These are phyloP conservation scores for Viridothelium virens DNA, from an alignment of 495 filamentous ascomycete species.

Conservation along the genomic window DNA sequence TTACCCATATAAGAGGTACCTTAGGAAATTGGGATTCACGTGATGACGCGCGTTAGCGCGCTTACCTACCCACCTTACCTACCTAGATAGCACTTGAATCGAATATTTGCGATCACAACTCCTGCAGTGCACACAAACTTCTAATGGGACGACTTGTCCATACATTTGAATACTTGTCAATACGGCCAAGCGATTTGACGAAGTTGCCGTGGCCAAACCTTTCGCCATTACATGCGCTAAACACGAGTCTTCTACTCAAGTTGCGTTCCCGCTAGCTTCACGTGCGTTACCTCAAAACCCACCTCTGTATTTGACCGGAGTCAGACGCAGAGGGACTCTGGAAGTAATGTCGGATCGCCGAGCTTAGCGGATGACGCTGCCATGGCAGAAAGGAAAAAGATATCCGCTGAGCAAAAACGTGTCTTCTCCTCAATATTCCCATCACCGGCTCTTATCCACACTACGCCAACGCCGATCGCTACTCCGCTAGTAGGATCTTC, in stretches of 20 bases:
- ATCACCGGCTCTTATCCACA: conserved; percentile 25
- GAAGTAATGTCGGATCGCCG: too few relatives aligned
- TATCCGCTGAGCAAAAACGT: conserved; percentile 5
- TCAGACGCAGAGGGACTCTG: too few relatives aligned
- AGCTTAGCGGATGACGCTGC: neutral
- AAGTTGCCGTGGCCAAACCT: too few relatives aligned
- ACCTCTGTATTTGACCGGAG: too few relatives aligned
- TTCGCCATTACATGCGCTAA: too few relatives aligned
- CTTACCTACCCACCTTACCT: neutral
- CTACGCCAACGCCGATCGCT: conserved; percentile 34
- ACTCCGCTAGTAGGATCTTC: conserved; percentile 33
- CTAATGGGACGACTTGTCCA: too few relatives aligned
- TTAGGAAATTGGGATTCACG: neutral
- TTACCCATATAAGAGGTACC: neutral
- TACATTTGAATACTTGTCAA: too few relatives aligned
- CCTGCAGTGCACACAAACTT: too few relatives aligned
- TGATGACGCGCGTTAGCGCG: conserved; percentile 9
- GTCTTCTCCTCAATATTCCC: conserved; percentile 31
- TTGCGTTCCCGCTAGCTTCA: too few relatives aligned
- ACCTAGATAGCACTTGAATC: neutral
- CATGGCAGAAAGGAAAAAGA: neutral
- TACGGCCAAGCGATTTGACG: too few relatives aligned
- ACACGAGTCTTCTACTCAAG: too few relatives aligned
- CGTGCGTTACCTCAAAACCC: too few relatives aligned
- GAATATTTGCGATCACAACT: neutral